These are phyloP conservation scores for Yamadazyma jaroonii DNA, from an alignment of 1,139 yeast species.

Conservation along the genomic window DNA sequence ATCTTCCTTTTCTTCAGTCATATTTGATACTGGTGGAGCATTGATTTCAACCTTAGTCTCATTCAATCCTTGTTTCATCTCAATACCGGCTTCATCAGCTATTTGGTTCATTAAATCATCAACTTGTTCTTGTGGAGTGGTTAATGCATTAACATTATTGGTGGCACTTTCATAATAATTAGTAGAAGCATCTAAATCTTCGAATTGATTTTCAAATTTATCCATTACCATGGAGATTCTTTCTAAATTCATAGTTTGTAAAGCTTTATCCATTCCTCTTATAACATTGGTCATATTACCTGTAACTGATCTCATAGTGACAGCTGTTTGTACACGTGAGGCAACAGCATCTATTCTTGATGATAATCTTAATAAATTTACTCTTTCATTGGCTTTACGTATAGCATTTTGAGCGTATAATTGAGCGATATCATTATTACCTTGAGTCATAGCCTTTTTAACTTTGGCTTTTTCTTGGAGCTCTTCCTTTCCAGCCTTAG, in stretches of 20 bases:
- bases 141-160: slow-evolving; percentile 79
- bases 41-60: slow-evolving; percentile 49
- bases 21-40: slow-evolving; percentile 38
- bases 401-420: slow-evolving; percentile 96
- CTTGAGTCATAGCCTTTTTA: slow-evolving; percentile 83
- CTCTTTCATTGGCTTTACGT: slow-evolving; percentile 82
- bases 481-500: slow-evolving; percentile 89
- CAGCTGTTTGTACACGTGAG: slow-evolving; percentile 94
- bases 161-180: slow-evolving; percentile 92
- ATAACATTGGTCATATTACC: slow-evolving; percentile 93
- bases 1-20: slow-evolving; percentile 80
- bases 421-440: slow-evolving; percentile 90
- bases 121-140: slow-evolving; percentile 94
- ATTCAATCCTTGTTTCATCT: slow-evolving; percentile 76
- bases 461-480: slow-evolving; percentile 82
- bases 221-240: slow-evolving; percentile 94
- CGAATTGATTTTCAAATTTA: slow-evolving; percentile 93
- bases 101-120: slow-evolving; percentile 88
- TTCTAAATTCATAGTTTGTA: slow-evolving; percentile 94
- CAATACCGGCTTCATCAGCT: slow-evolving; percentile 97
- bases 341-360: slow-evolving; percentile 96
- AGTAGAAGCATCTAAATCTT: slow-evolving; percentile 91
- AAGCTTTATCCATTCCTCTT: slow-evolving; percentile 93
- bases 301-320: slow-evolving; percentile 91
- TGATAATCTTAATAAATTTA: slow-evolving; percentile 77